Evolutionary conservation across 169 alveolate genomes (phyloP).

Genomic region (Plasmodium vivax): DNA sequence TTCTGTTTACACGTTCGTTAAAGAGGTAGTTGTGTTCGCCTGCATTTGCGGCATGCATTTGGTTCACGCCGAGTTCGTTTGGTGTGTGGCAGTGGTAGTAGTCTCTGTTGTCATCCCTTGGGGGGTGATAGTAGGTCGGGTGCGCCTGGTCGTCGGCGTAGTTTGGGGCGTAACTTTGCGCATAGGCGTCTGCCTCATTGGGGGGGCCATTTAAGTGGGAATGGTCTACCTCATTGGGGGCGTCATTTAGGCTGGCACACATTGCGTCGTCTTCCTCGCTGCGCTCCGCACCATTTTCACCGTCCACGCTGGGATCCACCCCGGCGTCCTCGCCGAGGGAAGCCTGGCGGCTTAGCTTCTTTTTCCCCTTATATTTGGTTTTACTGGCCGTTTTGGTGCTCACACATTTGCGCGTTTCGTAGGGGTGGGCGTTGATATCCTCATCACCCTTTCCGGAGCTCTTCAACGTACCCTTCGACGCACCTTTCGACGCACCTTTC

Average conservation of each 20-base stretch:
- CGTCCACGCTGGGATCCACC: not conserved
- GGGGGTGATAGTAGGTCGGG: not conserved
- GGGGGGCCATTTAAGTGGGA: not conserved
- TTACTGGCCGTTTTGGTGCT: not conserved
- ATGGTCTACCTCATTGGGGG: not conserved
- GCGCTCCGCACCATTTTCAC: not conserved
- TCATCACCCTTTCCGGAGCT: not conserved
- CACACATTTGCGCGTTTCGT: not conserved
- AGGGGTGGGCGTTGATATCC: not conserved
- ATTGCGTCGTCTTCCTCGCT: not conserved
- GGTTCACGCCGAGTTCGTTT: not conserved
- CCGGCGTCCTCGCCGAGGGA: not conserved
- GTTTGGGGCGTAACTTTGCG: not conserved
- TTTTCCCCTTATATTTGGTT: constrained; percentile 4
- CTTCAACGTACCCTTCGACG: not conserved
- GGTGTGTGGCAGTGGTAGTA: not conserved
- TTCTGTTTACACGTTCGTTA: not conserved
- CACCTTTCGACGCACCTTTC: not conserved
- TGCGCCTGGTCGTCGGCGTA: not conserved
- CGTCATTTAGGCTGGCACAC: not conserved
- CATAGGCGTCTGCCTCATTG: not conserved
- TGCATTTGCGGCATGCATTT: not conserved
- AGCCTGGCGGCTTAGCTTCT: not conserved
- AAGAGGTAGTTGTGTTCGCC: not conserved
- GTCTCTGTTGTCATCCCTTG: not conserved